Evolutionary conservation across 305 asterid genomes (phyloP).

Genomic region (Solanum hybrid): DNA sequence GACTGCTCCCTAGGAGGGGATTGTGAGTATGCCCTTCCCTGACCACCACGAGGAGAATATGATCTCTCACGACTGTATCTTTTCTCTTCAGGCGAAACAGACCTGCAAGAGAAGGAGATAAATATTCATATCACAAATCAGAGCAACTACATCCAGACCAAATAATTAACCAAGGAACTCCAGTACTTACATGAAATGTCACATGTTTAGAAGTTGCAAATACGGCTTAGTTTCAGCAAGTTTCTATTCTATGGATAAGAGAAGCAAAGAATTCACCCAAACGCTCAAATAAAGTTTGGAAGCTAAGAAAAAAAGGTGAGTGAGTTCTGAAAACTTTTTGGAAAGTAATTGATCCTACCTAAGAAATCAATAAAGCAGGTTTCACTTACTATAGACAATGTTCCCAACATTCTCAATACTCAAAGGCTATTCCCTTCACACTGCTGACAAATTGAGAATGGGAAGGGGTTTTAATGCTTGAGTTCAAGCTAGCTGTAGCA

Average conservation of each 20-base stretch:
- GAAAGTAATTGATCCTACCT: neutral
- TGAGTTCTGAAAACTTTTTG: neutral
- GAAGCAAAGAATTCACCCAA: neutral
- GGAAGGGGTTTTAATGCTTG: neutral
- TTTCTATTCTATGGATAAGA: neutral
- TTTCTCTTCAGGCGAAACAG: conserved; percentile 53
- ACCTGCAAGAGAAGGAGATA: conserved; percentile 30
- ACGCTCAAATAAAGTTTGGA: neutral
- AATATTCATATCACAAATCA: neutral
- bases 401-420: neutral
- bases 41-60: conserved; percentile 18
- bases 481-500: neutral
- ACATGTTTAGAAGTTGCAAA: neutral
- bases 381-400: neutral
- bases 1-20: conserved; percentile 38
- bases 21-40: conserved; percentile 1
- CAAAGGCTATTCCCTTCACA: neutral
- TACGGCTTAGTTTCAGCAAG: neutral
- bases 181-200: neutral
- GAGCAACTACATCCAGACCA: neutral
- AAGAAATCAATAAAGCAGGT: neutral
- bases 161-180: neutral
- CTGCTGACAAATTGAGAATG: neutral
- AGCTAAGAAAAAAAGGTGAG: neutral
- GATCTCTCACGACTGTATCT: conserved; percentile 50